Percentiles rank a stretch among this genome's conserved stretches.
These are phyloP conservation scores for Trypanosoma congolense DNA, from an alignment of 208 protist genomes.

Conservation along the genomic window DNA sequence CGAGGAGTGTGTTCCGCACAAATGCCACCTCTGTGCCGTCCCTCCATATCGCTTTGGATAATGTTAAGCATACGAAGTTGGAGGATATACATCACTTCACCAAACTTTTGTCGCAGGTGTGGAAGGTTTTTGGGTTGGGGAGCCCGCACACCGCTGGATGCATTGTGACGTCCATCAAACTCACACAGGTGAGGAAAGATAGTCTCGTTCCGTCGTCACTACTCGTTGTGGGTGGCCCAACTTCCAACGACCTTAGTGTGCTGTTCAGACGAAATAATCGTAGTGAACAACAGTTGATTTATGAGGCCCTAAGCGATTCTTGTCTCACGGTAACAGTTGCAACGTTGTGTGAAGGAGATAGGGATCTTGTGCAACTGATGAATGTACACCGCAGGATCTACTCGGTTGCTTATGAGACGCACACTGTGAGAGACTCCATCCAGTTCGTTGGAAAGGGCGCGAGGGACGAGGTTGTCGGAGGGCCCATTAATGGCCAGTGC, in stretches of 20 bases:
- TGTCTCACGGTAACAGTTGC: slow-evolving; percentile 48
- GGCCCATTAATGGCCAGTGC: background rate
- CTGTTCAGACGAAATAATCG: slow-evolving; percentile 31
- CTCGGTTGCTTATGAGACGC: slow-evolving; percentile 38
- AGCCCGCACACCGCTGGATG: slow-evolving; percentile 23
- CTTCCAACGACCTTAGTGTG: slow-evolving; percentile 25
- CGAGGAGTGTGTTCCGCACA: slow-evolving; percentile 29
- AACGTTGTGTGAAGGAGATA: slow-evolving; percentile 27
- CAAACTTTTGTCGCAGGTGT: slow-evolving; percentile 14
- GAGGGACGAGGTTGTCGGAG: slow-evolving; percentile 30
- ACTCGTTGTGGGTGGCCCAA: slow-evolving; percentile 40
- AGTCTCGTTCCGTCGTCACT: slow-evolving; percentile 64
- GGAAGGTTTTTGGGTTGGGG: slow-evolving; percentile 6
- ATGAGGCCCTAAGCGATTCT: slow-evolving; percentile 42
- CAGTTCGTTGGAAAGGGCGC: slow-evolving; percentile 42
- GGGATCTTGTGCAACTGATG: slow-evolving; percentile 34
- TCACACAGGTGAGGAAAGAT: slow-evolving; percentile 42
- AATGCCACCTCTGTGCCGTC: slow-evolving; percentile 18
- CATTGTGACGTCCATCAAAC: slow-evolving; percentile 45
- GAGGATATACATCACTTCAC: slow-evolving; percentile 12
- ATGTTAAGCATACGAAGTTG: slow-evolving; percentile 35
- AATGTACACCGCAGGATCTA: slow-evolving; percentile 46
- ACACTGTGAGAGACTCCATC: slow-evolving; percentile 35
- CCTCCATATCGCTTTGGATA: slow-evolving; percentile 39
- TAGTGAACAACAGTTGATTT: slow-evolving; percentile 39